A percentile compares a stretch with the other conserved stretches of the same genome.
phyloP scores from a whole-genome alignment of 2,329 filamentous ascomycete species.

The Basipetospora sp. region DNA sequence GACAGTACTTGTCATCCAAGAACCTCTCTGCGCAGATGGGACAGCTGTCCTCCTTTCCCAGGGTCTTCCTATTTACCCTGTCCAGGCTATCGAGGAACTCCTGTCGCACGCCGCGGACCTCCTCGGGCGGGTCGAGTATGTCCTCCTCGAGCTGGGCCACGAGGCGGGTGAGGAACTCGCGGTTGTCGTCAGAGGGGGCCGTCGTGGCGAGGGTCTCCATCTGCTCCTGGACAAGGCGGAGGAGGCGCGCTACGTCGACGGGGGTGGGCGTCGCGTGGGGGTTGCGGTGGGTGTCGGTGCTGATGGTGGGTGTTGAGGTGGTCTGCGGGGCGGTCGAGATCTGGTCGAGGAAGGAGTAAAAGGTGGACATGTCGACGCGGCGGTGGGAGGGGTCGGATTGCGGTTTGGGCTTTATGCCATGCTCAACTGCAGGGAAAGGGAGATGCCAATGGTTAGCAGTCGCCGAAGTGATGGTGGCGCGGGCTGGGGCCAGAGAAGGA shows the following conservation, averaged over 20 bases:
- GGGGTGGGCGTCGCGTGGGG: constrained; percentile 45
- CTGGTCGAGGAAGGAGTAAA: constrained; percentile 42
- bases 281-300: constrained; percentile 27
- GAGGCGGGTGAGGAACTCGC: constrained; percentile 34
- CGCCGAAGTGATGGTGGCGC: constrained; percentile 6
- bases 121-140: constrained; percentile 36
- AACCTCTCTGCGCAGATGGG: constrained; percentile 50
- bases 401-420: constrained; percentile 18
- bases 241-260: constrained; percentile 41
- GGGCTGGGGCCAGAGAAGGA: too few relatives aligned
- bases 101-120: constrained; percentile 41
- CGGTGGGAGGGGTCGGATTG: constrained; percentile 23
- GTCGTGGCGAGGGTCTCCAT: constrained; percentile 34
- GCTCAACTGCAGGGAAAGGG: constrained; percentile 36
- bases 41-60: constrained; percentile 38
- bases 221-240: constrained; percentile 45
- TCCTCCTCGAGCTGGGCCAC: constrained; percentile 32
- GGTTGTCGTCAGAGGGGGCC: constrained; percentile 34
- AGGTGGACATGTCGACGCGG: constrained; percentile 49
- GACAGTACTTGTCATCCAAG: constrained; percentile 45
- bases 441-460: constrained; percentile 5
- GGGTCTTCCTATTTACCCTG: constrained; percentile 35
- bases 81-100: constrained; percentile 45
- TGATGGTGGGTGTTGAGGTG: constrained; percentile 15
- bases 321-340: constrained; percentile 24